Evolutionary conservation across 2,329 filamentous ascomycete species (phyloP), one percentile per base, ranked within the genome.

Genomic region (Aspergillus intermedius): DNA sequence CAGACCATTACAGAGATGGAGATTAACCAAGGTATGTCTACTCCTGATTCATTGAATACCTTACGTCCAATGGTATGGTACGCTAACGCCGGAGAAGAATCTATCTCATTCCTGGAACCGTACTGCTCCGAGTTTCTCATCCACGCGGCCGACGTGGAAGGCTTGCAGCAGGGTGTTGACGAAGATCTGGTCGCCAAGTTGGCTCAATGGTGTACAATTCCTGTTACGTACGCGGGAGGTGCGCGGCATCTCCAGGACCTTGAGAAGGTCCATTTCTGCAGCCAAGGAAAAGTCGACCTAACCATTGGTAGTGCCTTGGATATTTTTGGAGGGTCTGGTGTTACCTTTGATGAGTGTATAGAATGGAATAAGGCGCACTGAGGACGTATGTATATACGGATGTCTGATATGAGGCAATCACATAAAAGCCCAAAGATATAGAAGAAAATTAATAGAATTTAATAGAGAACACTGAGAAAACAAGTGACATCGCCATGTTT

Each of bases 1-100:
- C 93, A 97, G 76, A 95, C 89, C 1, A 85, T 97, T 48, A 97
- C 93, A 1, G 88, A 96, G 62, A 95, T 95, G 83, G 89, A 96
- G 66, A 83, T 98, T 55, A 91, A 85, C 54, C 77, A 87, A 77
- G 87, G 91, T 91, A 72, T 49, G 70, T 47, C 45, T n/a, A 23
- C 13, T 19, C 17, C 17, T 12, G 5, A 40, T 19, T 21, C 22
- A n/a, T 28, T 44, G 42, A 28, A 19, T 39, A 17, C 30, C 15
- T 45, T 45, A 12, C 25, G 12, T 42, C 23, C 2, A 12, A 13
- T 21, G 5, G 28, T 13, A 46, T 30, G 42, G 46, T 62, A 30
- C 4, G 15, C 61, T 45, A 5, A 6, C n/a, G 32, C 6, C 6
- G 19, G n/a, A 4, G 17, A 61, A 94, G 91, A 87, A 56, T 87